A percentile compares a stretch with the other conserved stretches of the same genome.
phyloP scores from a whole-genome alignment of 257 asterid species.

The Penstemon newberryi region DNA sequence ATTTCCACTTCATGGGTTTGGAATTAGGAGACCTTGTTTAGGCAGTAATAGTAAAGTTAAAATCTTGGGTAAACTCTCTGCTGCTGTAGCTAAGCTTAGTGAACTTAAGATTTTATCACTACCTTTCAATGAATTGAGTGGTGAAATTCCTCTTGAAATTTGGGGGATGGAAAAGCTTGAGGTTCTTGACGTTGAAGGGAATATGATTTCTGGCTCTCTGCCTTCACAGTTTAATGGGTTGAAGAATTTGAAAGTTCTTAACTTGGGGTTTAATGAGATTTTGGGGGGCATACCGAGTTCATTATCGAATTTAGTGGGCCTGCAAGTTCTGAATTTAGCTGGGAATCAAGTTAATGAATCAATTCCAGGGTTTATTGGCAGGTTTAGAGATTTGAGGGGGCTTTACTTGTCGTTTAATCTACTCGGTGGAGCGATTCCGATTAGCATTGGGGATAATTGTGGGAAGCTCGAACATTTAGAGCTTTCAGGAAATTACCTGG shows the following conservation, averaged over 20 bases:
- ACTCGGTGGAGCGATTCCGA: conserved; percentile 63
- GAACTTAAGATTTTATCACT: conserved; percentile 65
- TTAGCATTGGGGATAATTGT: conserved; percentile 61
- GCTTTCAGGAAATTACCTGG: conserved; percentile 66
- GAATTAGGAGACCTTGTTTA: conserved; percentile 63
- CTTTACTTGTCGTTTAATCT: conserved; percentile 77
- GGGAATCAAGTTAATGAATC: conserved; percentile 75
- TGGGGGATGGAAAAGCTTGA: conserved; percentile 83
- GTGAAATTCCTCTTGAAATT: conserved; percentile 55
- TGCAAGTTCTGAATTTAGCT: conserved; percentile 67
- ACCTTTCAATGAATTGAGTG: conserved; percentile 72
- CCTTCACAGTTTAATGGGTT: conserved; percentile 54
- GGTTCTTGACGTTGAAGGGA: conserved; percentile 89
- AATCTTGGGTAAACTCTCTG: conserved; percentile 55
- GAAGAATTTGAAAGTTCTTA: conserved; percentile 62
- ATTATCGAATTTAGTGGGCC: conserved; percentile 41
- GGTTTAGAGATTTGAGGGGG: conserved; percentile 57
- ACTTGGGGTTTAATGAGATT: conserved; percentile 67
- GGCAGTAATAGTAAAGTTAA: conserved; percentile 30
- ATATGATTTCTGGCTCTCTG: conserved; percentile 53
- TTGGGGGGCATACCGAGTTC: conserved; percentile 58
- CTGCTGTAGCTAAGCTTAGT: conserved; percentile 47
- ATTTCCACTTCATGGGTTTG: conserved; percentile 77
- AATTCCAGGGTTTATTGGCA: conserved; percentile 51
- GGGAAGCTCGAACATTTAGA: conserved; percentile 70